Conservation (phyloP, 495 filamentous ascomycete species). For the Talaromyces ruber region DNA sequence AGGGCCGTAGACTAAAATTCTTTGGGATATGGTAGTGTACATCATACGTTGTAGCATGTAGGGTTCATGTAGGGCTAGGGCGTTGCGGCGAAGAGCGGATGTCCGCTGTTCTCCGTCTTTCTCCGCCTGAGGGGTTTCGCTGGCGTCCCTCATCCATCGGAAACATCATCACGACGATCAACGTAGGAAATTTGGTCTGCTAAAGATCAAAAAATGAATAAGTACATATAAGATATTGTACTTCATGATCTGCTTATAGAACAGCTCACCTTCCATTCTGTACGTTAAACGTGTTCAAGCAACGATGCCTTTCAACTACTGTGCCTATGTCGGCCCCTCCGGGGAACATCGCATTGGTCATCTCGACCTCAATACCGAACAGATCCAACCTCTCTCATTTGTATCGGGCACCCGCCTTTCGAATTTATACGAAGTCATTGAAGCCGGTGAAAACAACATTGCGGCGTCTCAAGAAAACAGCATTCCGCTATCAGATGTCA, state of each 20-base stretch:
- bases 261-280: background rate
- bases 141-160: too few relatives aligned
- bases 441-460: slow-evolving; percentile 10
- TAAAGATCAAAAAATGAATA: background rate
- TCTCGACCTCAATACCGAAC: slow-evolving; percentile 18
- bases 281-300: background rate
- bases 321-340: background rate
- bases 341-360: slow-evolving; percentile 27
- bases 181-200: background rate
- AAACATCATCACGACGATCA: background rate
- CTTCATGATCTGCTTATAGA: background rate
- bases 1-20: too few relatives aligned
- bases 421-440: slow-evolving; percentile 38
- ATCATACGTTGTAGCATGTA: too few relatives aligned
- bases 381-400: slow-evolving; percentile 37
- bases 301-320: background rate
- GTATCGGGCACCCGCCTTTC: slow-evolving; percentile 32
- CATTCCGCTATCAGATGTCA: slow-evolving; percentile 22
- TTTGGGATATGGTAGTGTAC: too few relatives aligned
- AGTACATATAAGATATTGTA: background rate
- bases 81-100: too few relatives aligned
- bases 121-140: too few relatives aligned
- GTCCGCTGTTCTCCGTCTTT: too few relatives aligned
- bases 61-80: too few relatives aligned
- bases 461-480: slow-evolving; percentile 7